Percentiles rank a stretch among this genome's conserved stretches.
phyloP scores from a whole-genome alignment of 768 basidiomycete species.

The Strobilomyces confusus region DNA sequence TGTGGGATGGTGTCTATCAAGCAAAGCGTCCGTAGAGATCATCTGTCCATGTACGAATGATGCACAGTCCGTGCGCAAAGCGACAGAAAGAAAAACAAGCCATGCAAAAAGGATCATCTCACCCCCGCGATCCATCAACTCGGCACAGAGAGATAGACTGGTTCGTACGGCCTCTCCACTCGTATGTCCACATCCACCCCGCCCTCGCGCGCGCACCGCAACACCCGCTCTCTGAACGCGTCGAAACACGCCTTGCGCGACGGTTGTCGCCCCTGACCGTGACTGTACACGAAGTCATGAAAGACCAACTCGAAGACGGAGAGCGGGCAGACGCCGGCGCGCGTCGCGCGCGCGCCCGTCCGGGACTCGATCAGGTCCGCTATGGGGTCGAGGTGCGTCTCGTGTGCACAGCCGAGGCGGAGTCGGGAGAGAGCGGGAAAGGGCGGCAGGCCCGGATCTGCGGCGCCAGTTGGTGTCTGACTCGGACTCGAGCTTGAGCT shows the following conservation, averaged over 20 bases:
- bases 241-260: constrained; percentile 18
- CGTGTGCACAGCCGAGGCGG: constrained; percentile 22
- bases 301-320: constrained; percentile 20
- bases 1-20: too few relatives aligned
- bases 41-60: too few relatives aligned
- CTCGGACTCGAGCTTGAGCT: background rate
- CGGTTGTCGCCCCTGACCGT: constrained; percentile 6
- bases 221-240: constrained; percentile 18
- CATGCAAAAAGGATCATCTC: too few relatives aligned
- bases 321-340: constrained; percentile 10
- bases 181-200: constrained; percentile 22
- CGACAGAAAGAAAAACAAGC: too few relatives aligned
- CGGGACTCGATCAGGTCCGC: constrained; percentile 18
- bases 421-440: constrained; percentile 18
- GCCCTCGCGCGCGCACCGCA: constrained; percentile 19
- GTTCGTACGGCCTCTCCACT: constrained; percentile 27
- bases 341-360: constrained; percentile 10
- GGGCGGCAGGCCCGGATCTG: background rate
- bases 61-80: too few relatives aligned
- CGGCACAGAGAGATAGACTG: constrained; percentile 17
- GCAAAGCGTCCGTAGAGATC: too few relatives aligned
- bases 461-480: background rate
- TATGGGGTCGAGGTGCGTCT: constrained; percentile 13
- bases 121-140: constrained; percentile 1
- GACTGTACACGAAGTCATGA: constrained; percentile 20